Evolutionary conservation across 352 stramenopile species (phyloP).

Genomic region (Globisporangium iwayamae): DNA sequence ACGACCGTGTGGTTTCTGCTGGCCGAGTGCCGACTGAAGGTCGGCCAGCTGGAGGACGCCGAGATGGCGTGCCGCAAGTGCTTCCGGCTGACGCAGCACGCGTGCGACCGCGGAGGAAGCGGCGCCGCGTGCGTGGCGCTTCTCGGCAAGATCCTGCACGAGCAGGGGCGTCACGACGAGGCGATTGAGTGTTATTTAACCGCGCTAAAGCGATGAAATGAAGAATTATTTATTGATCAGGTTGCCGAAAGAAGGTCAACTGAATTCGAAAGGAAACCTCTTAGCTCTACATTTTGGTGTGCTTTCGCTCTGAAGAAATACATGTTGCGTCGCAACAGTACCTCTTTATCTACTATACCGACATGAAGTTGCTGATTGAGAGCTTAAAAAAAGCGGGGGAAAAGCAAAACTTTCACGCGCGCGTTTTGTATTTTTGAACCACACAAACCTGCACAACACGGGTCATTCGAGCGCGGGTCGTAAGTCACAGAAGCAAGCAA

Average conservation of each 20-base stretch:
- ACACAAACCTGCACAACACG: background rate
- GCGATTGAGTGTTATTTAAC: conserved; percentile 66
- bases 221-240: conserved; percentile 17
- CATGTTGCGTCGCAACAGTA: background rate
- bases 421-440: conserved; percentile 16
- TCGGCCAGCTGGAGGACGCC: conserved; percentile 41
- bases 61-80: conserved; percentile 55
- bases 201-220: conserved; percentile 36
- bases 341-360: background rate
- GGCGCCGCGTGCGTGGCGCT: conserved; percentile 35
- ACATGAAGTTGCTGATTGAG: background rate
- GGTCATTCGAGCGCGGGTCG: conserved; percentile 13
- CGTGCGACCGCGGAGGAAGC: conserved; percentile 6
- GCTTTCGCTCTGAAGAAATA: no score
- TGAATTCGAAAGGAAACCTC: no score
- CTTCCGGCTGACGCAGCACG: conserved; percentile 33
- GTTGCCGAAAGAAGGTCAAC: background rate
- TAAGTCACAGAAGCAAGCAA: conserved; percentile 9
- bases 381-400: background rate
- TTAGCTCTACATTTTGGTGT: no score
- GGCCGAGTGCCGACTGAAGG: conserved; percentile 46
- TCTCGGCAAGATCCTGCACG: conserved; percentile 47
- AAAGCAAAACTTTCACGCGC: conserved; percentile 4
- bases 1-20: conserved; percentile 51
- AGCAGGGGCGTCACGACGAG: conserved; percentile 44